Evolutionary conservation across 2,329 filamentous ascomycete species (phyloP), one percentile per base, ranked within the genome.

Genomic region (Pseudogymnoascus sp.): DNA sequence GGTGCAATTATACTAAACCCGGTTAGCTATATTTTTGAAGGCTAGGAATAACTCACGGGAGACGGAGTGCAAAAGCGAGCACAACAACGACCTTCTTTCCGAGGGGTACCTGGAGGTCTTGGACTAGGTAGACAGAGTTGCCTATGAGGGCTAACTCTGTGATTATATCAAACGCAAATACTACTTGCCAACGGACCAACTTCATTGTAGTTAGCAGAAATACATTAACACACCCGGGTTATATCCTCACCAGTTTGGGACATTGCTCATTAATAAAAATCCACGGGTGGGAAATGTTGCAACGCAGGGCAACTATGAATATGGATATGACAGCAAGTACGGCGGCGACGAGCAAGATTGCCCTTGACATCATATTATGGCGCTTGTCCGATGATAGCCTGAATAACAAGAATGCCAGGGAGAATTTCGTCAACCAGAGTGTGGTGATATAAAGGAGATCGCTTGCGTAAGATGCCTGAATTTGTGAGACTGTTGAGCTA

Each of bases 371-470:
- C 12, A 70, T 59, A 9, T 71, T 71, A 65, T 80, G 78, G 4
- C 64, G 65, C 58, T 72, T 74, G 28, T 76, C 72, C 6, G 76
- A 76, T 2, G 77, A 77, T 14, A 80, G 69, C 4, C 77, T 76
- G 18, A 77, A 68, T 60, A 78, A 75, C 9, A 80, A 73, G 14
- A 75, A 71, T 5, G 74, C 70, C 37, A 78, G 71, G 7, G 74
- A 74, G 60, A 70, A 71, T 65, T 80, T 79, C 3, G 76, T 76
- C 14, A 78, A 68, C 63, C 75, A 77, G 18, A 79, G 64, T 0
- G 71, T 68, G 33, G 76, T 39, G 41, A 80, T 64, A 59, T 74
- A 76, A 60, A 80, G 69, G n/a, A 78, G 67, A 62, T 80, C 75
- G 62, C 72, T 72, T 39, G 72, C 67, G 60, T 74, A 75, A 35